Percentiles rank a stretch among this genome's conserved stretches.
phyloP scores from a whole-genome alignment of 805 yeast species.

The Cyberlindnera misumaiensis region DNA sequence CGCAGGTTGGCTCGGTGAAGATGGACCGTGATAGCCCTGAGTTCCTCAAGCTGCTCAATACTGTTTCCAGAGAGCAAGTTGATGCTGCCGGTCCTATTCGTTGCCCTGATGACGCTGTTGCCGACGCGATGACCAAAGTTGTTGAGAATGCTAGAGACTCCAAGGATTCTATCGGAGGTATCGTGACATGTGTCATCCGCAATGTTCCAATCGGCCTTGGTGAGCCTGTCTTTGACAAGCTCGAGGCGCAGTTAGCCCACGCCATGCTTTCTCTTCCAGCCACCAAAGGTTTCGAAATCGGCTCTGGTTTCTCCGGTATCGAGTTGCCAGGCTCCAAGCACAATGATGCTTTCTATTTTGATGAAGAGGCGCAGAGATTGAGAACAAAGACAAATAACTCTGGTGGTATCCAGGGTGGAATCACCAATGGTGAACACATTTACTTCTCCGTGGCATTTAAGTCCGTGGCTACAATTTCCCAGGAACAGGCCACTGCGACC shows the following conservation, averaged over 20 bases:
- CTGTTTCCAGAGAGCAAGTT: constrained; percentile 81
- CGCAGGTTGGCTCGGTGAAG: constrained; percentile 79
- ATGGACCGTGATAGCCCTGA: constrained; percentile 70
- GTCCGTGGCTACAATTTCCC: constrained; percentile 95
- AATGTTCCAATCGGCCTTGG: constrained; percentile 95
- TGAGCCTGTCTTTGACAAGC: constrained; percentile 94
- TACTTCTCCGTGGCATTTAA: constrained; percentile 95
- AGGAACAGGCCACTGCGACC: constrained; percentile 82
- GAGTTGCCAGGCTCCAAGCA: constrained; percentile 88
- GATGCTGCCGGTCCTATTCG: constrained; percentile 87
- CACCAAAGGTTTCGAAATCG: constrained; percentile 96
- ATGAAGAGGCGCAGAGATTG: constrained; percentile 52
- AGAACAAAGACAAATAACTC: constrained; percentile 88
- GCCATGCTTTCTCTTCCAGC: constrained; percentile 98
- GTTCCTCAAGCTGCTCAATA: constrained; percentile 61
- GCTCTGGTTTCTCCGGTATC: constrained; percentile 92
- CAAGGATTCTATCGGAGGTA: constrained; percentile 94
- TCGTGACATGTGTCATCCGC: constrained; percentile 94
- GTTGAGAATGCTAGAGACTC: constrained; percentile 82
- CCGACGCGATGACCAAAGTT: constrained; percentile 75
- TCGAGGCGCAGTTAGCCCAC: constrained; percentile 93
- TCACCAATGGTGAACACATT: constrained; percentile 91
- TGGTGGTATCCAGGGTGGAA: constrained; percentile 98
- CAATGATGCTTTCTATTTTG: constrained; percentile 77
- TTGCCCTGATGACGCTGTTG: constrained; percentile 75